Percentiles rank a stretch among this genome's conserved stretches.
Evolutionary conservation across 768 basidiomycete genomes (phyloP).

Genomic region (Russula earlei): DNA sequence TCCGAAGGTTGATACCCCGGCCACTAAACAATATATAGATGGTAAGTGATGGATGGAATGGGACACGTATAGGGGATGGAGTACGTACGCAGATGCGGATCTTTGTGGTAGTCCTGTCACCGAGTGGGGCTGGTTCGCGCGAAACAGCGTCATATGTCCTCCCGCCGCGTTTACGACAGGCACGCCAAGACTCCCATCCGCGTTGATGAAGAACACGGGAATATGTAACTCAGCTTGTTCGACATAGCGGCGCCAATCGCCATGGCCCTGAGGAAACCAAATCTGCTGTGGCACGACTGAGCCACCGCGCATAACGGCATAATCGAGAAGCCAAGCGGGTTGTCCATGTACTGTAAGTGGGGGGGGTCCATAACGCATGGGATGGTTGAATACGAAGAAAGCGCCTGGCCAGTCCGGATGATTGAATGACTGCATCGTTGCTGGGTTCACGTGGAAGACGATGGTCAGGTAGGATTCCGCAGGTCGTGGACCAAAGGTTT

Average conservation of each 20-base stretch:
- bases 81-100: slow-evolving; percentile 7
- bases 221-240: neutral
- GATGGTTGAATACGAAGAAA: neutral
- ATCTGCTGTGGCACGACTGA: slow-evolving; percentile 13
- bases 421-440: neutral
- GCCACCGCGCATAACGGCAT: neutral
- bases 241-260: slow-evolving; percentile 8
- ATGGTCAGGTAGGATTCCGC: neutral
- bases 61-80: neutral
- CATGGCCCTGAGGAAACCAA: slow-evolving; percentile 8
- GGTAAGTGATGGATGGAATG: neutral
- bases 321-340: slow-evolving; percentile 9
- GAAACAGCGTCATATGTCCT: neutral
- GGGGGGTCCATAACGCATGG: neutral
- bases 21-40: slow-evolving; percentile 5
- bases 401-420: neutral
- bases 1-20: slow-evolving; percentile 6
- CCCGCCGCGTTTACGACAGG: neutral
- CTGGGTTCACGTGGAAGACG: neutral
- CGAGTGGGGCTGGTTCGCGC: neutral
- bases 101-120: neutral
- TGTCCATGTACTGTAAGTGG: neutral
- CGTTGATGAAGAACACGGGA: slow-evolving; percentile 11
- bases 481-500: slow-evolving; percentile 2
- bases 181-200: slow-evolving; percentile 5